phyloP scores from a whole-genome alignment of 371 early-diverging fungal genomes.

The Sanchytrium tribonematis region DNA sequence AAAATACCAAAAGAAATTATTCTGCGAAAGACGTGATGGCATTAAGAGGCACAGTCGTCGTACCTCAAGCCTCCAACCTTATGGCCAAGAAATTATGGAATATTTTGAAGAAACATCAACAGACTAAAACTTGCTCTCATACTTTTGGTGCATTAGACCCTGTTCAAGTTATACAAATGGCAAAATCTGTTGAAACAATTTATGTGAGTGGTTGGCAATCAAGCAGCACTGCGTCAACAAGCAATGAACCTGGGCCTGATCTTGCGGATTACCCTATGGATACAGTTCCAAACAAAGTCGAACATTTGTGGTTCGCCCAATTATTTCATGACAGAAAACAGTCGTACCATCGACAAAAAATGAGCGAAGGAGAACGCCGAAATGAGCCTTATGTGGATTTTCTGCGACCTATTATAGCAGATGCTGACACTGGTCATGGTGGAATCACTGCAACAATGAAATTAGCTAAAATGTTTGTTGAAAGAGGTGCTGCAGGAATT shows the following conservation, averaged over 20 bases:
- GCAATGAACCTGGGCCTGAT: constrained; percentile 95
- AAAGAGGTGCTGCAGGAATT: constrained; percentile 65
- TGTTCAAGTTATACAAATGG: constrained; percentile 30
- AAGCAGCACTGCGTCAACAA: constrained; percentile 79
- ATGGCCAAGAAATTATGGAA: constrained; percentile 81
- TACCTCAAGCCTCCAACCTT: constrained; percentile 42
- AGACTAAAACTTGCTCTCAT: constrained; percentile 43
- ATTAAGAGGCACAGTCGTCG: constrained; percentile 56
- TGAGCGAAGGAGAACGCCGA: constrained; percentile 35
- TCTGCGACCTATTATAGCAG: constrained; percentile 82
- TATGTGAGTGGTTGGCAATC: constrained; percentile 96
- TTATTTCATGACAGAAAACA: constrained; percentile 91
- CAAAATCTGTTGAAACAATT: constrained; percentile 63
- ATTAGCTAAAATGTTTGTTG: constrained; percentile 73
- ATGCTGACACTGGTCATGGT: constrained; percentile 90
- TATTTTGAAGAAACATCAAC: constrained; percentile 44
- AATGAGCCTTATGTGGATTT: constrained; percentile 47
- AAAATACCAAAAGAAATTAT: too few relatives aligned
- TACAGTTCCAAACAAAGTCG: constrained; percentile 94
- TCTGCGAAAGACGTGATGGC: constrained; percentile 31
- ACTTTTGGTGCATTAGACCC: constrained; percentile 46
- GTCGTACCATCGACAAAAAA: constrained; percentile 48
- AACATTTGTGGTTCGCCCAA: constrained; percentile 90
- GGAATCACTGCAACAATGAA: constrained; percentile 74
- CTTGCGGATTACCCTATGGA: constrained; percentile 95